These are phyloP conservation scores for Holtermanniella nyarrowii DNA, from an alignment of 768 basidiomycete species.

Conservation along the genomic window DNA sequence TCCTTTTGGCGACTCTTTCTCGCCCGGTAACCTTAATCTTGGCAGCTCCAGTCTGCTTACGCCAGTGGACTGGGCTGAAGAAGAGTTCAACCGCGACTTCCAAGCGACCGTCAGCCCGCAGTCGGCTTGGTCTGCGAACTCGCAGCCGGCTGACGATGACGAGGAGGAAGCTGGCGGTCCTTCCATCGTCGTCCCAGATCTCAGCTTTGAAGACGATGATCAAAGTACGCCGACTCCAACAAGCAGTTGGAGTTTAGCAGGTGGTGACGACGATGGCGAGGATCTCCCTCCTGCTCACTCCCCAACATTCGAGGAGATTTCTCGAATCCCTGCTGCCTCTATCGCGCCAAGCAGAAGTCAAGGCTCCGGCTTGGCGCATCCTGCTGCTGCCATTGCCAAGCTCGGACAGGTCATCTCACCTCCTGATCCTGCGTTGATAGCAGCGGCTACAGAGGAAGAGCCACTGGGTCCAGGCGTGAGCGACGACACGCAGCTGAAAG, in stretches of 20 bases:
- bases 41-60: slow-evolving; percentile 24
- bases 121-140: neutral
- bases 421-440: slow-evolving; percentile 32
- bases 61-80: slow-evolving; percentile 38
- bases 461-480: slow-evolving; percentile 40
- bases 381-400: neutral
- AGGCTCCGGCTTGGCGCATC: neutral
- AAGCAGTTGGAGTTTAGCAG: slow-evolving; percentile 21
- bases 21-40: slow-evolving; percentile 4
- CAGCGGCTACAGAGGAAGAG: slow-evolving; percentile 22
- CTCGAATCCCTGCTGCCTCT: neutral
- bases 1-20: slow-evolving; percentile 37
- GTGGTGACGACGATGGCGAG: slow-evolving; percentile 16
- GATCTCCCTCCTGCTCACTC: slow-evolving; percentile 14
- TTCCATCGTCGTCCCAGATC: slow-evolving; percentile 5
- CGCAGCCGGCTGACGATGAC: slow-evolving; percentile 13
- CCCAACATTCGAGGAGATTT: slow-evolving; percentile 6
- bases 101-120: neutral
- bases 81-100: slow-evolving; percentile 28
- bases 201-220: slow-evolving; percentile 5
- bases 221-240: slow-evolving; percentile 5
- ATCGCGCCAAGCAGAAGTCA: neutral
- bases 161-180: slow-evolving; percentile 13
- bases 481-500: slow-evolving; percentile 24
- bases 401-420: slow-evolving; percentile 27